Evolutionary conservation across 352 stramenopile genomes (phyloP).

Genomic region (Globisporangium apiculatum): DNA sequence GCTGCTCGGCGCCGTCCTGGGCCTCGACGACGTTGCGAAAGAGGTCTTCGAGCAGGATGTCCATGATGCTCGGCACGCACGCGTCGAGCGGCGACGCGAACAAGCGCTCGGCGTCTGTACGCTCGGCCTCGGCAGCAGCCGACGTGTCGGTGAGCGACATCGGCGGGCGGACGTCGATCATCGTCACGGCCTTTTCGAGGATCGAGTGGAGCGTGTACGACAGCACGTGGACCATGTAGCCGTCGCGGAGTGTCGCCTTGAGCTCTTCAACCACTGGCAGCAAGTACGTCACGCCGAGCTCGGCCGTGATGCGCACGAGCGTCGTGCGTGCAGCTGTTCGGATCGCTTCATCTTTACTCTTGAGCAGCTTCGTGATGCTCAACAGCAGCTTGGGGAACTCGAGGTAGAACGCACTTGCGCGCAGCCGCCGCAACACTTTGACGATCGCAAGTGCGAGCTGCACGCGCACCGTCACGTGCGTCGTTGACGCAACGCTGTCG

Average conservation of each 20-base stretch:
- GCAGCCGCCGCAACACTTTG: constrained; percentile 95
- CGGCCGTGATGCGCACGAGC: constrained; percentile 92
- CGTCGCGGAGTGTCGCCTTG: constrained; percentile 71
- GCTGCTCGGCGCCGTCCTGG: constrained; percentile 35
- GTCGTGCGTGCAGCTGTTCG: constrained; percentile 89
- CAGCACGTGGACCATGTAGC: constrained; percentile 83
- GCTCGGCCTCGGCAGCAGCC: constrained; percentile 2
- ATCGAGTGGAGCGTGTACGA: constrained; percentile 85
- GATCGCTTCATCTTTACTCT: constrained; percentile 90
- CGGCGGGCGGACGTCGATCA: constrained; percentile 42
- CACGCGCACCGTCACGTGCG: constrained; percentile 78
- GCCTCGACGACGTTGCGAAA: constrained; percentile 67
- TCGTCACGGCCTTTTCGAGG: constrained; percentile 66
- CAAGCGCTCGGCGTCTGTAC: constrained; percentile 18
- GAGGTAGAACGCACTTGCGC: constrained; percentile 81
- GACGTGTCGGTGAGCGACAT: constrained; percentile 20
- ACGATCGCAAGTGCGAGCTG: constrained; percentile 93
- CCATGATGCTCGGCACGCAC: constrained; percentile 74
- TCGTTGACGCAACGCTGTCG: constrained; percentile 38
- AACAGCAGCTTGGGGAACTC: constrained; percentile 94
- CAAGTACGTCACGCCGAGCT: constrained; percentile 84
- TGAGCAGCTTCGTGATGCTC: constrained; percentile 80
- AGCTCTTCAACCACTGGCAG: constrained; percentile 81
- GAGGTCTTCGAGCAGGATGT: constrained; percentile 75
- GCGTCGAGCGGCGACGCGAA: constrained; percentile 67